Conservation (phyloP, 106 monocot species). For the Chionographis japonica region DNA sequence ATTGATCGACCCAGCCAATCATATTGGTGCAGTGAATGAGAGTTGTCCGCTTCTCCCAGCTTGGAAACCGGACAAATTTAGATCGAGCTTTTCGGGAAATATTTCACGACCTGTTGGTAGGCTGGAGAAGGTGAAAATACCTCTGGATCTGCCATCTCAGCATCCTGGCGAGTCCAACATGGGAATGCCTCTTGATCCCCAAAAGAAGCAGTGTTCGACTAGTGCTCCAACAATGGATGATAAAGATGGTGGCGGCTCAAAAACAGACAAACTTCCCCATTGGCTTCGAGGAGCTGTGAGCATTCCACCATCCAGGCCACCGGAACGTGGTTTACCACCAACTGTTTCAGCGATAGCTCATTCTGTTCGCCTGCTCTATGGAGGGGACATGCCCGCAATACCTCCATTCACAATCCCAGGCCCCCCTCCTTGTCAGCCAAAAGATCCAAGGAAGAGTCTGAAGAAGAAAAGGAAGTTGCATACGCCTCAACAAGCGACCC, state of each 20-base stretch:
- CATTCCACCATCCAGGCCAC: conserved; percentile 31
- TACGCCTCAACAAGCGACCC: conserved; percentile 1
- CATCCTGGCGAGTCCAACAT: conserved; percentile 2
- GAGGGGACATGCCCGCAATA: conserved; percentile 47
- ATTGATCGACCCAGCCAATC: conserved; percentile 8
- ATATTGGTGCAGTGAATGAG: conserved; percentile 18
- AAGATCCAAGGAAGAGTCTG: conserved; percentile 62
- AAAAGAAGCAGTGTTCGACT: conserved; percentile 15
- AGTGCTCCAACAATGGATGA: conserved; percentile 13
- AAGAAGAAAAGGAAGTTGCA: conserved; percentile 55
- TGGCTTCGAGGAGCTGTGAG: conserved; percentile 90
- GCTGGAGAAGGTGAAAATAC: conserved; percentile 14
- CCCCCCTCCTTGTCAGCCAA: conserved; percentile 50
- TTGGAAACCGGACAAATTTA: conserved; percentile 18
- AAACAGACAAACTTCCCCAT: conserved; percentile 76
- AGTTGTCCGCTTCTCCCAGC: conserved; percentile 11
- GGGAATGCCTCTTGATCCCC: conserved; percentile 16
- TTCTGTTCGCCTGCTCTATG: conserved; percentile 70
- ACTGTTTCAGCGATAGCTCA: conserved; percentile 68
- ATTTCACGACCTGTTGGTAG: conserved; percentile 29
- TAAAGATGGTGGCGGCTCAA: conserved; percentile 26
- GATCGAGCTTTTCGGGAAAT: conserved; percentile 12
- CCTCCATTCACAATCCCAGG: conserved; percentile 70
- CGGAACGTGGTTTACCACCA: conserved; percentile 51
- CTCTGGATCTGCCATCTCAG: conserved; percentile 16